phyloP scores from a whole-genome alignment of 176 grass and related monocot species.

The Triticum timopheevii region DNA sequence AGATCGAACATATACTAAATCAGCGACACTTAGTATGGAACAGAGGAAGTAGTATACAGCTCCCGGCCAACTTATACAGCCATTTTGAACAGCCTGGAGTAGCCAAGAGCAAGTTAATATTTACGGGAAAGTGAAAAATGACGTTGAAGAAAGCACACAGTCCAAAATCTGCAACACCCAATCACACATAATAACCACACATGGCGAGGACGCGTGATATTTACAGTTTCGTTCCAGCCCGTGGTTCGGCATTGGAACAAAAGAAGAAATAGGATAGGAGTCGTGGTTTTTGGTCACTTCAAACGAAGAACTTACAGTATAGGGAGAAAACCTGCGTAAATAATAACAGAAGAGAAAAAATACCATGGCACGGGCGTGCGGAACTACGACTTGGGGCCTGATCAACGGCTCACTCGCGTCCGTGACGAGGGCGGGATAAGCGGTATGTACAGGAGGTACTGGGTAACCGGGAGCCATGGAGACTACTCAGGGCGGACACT shows the following conservation, averaged over 20 bases:
- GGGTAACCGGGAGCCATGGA: neutral
- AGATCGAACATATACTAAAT: too few species aligned
- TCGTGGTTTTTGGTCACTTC: neutral
- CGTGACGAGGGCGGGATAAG: too few species aligned
- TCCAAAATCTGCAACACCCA: too few species aligned
- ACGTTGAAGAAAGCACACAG: too few species aligned
- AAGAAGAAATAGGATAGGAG: neutral
- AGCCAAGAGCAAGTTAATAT: too few species aligned
- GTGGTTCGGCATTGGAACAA: neutral
- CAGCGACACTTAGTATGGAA: too few species aligned
- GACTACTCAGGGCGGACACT: slow-evolving; percentile 68
- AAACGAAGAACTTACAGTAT: neutral
- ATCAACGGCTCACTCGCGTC: neutral
- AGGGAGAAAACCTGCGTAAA: neutral
- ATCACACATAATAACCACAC: neutral
- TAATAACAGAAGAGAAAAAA: neutral
- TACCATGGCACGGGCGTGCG: neutral
- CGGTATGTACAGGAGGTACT: neutral
- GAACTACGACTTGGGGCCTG: neutral
- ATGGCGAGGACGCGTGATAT: slow-evolving; percentile 42
- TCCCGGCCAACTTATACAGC: too few species aligned
- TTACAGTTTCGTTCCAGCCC: slow-evolving; percentile 36
- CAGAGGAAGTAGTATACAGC: too few species aligned
- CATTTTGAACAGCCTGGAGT: too few species aligned
- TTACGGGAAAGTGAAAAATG: too few species aligned